These are phyloP conservation scores for Sporothrix pseudoabietina DNA, from an alignment of 2,329 filamentous ascomycete species.

Conservation along the genomic window DNA sequence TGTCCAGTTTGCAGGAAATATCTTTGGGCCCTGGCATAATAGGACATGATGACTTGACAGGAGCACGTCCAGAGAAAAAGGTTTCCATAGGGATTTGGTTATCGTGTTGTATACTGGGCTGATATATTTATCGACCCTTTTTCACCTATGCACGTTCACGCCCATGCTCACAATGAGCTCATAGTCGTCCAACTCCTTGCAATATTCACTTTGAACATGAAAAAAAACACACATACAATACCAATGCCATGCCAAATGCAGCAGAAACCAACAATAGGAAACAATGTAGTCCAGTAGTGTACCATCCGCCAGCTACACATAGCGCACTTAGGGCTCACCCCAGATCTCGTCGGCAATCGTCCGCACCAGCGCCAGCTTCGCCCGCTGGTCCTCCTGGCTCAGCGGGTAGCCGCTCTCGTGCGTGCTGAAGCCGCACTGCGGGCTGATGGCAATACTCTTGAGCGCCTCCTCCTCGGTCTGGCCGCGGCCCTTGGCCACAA, in stretches of 20 bases:
- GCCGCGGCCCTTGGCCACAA: conserved; percentile 64
- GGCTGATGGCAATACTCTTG: conserved; percentile 65
- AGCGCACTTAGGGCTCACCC: conserved; percentile 41
- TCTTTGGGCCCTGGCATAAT: too few relatives aligned
- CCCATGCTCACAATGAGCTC: background rate
- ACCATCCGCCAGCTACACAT: background rate
- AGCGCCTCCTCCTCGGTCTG: conserved; percentile 65
- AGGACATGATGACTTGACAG: too few relatives aligned
- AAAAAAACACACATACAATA: conserved; percentile 1
- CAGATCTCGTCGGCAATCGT: conserved; percentile 68
- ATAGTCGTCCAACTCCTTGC: conserved; percentile 7
- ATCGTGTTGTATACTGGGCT: background rate
- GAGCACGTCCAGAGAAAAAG: too few relatives aligned
- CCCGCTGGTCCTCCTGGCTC: conserved; percentile 67
- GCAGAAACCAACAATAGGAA: conserved; percentile 5
- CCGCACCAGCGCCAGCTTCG: conserved; percentile 68
- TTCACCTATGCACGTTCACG: background rate
- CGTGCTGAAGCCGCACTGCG: conserved; percentile 69
- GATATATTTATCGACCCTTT: background rate
- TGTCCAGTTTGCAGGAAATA: background rate
- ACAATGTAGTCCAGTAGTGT: background rate
- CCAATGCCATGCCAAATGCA: conserved; percentile 21
- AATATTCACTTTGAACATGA: background rate
- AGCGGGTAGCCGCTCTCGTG: conserved; percentile 72
- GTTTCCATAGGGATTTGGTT: background rate